Evolutionary conservation across 139 green algal species (phyloP).

Genomic region (Ostreobium quekettii): DNA sequence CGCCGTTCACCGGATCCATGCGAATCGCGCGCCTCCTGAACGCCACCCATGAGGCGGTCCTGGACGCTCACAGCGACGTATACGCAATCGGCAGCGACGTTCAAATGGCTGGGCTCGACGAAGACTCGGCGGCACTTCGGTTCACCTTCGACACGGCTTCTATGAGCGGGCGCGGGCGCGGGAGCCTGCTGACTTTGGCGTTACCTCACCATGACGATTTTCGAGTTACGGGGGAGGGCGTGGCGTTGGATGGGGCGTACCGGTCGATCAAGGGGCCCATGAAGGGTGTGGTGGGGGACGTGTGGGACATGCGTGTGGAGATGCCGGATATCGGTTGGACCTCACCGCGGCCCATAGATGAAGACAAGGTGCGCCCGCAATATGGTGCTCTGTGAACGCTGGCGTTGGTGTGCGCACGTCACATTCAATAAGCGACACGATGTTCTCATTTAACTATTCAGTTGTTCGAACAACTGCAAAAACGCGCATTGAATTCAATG

Average conservation of each 20-base stretch:
- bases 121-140: background rate
- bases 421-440: no score
- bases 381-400: no score
- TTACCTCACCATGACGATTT: background rate
- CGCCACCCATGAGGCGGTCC: background rate
- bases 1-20: constrained; percentile 22
- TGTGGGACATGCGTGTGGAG: background rate
- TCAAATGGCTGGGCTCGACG: background rate
- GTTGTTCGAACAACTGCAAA: no score
- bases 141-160: background rate
- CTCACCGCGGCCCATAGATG: background rate
- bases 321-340: background rate
- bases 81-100: background rate
- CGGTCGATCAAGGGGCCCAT: background rate
- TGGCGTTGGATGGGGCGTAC: background rate
- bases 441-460: no score
- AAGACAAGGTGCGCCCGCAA: no score
- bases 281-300: background rate
- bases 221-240: background rate
- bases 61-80: background rate
- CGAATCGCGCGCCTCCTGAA: constrained; percentile 19
- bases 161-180: background rate
- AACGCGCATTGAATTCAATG: no score
- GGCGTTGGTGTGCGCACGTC: no score
- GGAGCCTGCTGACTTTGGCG: background rate